Base-by-base conservation (phyloP, 371 early-diverging fungal species). In the Saksenaea vasiformis region DNA sequence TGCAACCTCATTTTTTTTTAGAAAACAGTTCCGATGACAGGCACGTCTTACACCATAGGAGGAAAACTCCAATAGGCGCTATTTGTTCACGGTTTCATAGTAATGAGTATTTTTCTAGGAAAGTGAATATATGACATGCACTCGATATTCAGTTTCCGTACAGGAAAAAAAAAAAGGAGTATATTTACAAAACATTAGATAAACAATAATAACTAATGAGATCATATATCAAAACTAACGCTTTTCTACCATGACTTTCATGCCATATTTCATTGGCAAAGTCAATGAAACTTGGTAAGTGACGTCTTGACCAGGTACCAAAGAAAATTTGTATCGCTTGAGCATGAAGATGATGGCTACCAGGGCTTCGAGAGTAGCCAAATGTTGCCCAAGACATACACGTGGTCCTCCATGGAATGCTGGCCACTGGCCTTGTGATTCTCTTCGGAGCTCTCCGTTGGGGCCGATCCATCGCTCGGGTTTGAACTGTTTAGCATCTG, bases 391-490 rank as follows among this genome's bases (percentile, higher is more conserved):
- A 13, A 70, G 54, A 24, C 70, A 70, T 9, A 64, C 64, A 36
- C 70, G 70, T 24, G 70, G 70, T 8, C 90, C 89, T n/a, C 81
- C 84, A 56, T 87, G 83, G 77, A 87, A 86, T 14, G 72, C 71
- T 1, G 74, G 74, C 74, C 74, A 74, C n/a, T 66, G 61, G 10
- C 70, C 71, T 38, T 71, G 69, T 4, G 68, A 68, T 56, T 70
- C 71, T n/a, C 70, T 65, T 3, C 58, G 56, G 22, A 71, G 64
- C 31, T 75, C 69, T 19, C 77, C 66, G 8, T 72, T 66, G 8
- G 38, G 47, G 13, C 57, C 64, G 39, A 72, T 53, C 88, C 88
- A 90, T 27, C 90, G 76, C 39, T 84, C 84, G 1, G 90, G 90
- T n/a, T 69, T 72, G 74, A 85, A 90, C 31, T 82, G 74, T 19